Conservation (phyloP, 2,329 filamentous ascomycete species). For the Aspergillus intermedius region DNA sequence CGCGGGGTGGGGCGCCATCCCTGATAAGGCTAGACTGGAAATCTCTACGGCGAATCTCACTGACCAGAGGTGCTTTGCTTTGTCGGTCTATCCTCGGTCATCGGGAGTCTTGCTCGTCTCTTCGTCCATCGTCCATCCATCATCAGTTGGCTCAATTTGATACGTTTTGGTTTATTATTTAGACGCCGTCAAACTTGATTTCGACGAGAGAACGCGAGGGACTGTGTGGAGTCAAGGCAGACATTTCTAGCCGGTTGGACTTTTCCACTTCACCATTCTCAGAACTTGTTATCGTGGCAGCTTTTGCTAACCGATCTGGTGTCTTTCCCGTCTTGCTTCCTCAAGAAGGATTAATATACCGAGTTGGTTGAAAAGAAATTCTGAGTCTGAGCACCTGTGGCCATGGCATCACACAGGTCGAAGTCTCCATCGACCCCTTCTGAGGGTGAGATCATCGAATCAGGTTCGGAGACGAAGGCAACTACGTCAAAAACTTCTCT, state of each 20-base stretch:
- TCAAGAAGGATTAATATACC: constrained; percentile 6
- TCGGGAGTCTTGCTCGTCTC: too few species aligned
- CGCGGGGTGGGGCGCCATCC: constrained; percentile 14
- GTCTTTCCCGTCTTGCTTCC: constrained; percentile 15
- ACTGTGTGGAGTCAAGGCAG: constrained; percentile 25
- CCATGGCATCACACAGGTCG: constrained; percentile 45
- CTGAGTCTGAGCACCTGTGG: constrained; percentile 10
- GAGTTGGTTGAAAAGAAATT: background rate
- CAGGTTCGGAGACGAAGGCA: constrained; percentile 71
- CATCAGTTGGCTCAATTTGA: too few species aligned
- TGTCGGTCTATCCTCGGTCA: too few species aligned
- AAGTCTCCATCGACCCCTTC: constrained; percentile 61
- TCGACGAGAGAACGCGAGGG: background rate
- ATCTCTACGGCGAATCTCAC: constrained; percentile 6
- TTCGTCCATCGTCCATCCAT: too few species aligned
- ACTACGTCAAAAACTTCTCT: constrained; percentile 68
- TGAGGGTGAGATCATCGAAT: constrained; percentile 81
- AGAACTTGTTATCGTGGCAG: constrained; percentile 20
- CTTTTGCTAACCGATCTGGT: constrained; percentile 32
- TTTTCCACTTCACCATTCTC: constrained; percentile 29
- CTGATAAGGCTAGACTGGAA: constrained; percentile 12
- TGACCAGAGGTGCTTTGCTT: background rate
- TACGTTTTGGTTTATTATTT: too few species aligned
- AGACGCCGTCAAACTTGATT: too few species aligned
- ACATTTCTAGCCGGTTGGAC: constrained; percentile 37